Evolutionary conservation across 208 protist genomes (phyloP), one percentile per base, ranked within the genome.

Genomic region (Hexamita inflata): DNA sequence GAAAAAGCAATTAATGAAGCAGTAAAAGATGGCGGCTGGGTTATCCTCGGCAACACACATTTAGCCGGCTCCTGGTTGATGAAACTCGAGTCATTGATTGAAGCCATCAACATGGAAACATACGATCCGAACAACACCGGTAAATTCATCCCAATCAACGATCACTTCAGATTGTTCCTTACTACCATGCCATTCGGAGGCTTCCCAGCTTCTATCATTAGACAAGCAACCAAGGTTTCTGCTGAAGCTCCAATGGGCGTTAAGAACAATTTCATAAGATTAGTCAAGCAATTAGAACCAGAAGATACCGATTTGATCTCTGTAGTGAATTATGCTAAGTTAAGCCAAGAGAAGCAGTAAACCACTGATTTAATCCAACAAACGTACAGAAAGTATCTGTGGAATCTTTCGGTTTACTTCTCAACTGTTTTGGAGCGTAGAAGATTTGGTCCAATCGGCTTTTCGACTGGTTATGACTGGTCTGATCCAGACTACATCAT

Each of bases 121-220:
- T 70, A 70, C 35, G 38, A 70, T 38, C 64, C 64, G 11, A 11
- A 45, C 42, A 38, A n/a, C 9, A 38, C 11, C 15, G 59, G 32
- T 4, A 29, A 62, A 35, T 15, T 38, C 15, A 42, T 70, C n/a
- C 11, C 11, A n/a, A 70, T 70, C 7, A 7, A 70, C 42, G 9
- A 70, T 11, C 4, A 70, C 64, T 70, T 70, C 64, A 40, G 64
- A 45, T n/a, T 70, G 7, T 70, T 49, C 64, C 35, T 70, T 19
- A 70, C 64, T 42, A 70, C 64, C 35, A 70, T 70, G 38, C 64
- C 64, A 24, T 70, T 70, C 35, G 30, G 11, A 4, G 30, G 38
- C 4, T 70, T 70, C 64, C 64, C 64, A 2, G 11, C 64, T 49
- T 70, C 64, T 4, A 70, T 70, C 64, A 49, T 38, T 30, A 35